Evolutionary conservation across 768 basidiomycete species (phyloP).

Genomic region (Tricholoma flavovirens): DNA sequence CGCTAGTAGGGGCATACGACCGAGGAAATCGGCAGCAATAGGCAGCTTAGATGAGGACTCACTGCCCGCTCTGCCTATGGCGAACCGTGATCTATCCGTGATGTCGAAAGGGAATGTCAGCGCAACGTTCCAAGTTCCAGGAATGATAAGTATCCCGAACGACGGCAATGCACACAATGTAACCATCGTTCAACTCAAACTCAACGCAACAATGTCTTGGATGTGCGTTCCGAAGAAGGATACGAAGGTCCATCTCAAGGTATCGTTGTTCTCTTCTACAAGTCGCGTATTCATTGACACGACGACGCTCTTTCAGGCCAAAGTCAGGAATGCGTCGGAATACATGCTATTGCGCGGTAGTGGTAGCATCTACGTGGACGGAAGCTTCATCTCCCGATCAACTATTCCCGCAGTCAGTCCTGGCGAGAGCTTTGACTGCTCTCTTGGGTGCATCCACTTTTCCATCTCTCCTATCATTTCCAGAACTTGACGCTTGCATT

Average conservation of each 20-base stretch:
- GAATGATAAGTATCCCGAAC: slow-evolving; percentile 4
- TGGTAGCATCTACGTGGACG: slow-evolving; percentile 36
- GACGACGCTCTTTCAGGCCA: slow-evolving; percentile 20
- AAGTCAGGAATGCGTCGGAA: slow-evolving; percentile 34
- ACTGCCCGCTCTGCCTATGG: not conserved
- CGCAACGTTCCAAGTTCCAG: slow-evolving; percentile 10
- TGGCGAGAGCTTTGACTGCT: slow-evolving; percentile 33
- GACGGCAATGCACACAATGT: slow-evolving; percentile 6
- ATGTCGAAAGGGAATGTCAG: slow-evolving; percentile 6
- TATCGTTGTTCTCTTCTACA: slow-evolving; percentile 6
- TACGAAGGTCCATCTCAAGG: slow-evolving; percentile 26
- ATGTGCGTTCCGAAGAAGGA: slow-evolving; percentile 31
- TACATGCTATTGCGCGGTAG: slow-evolving; percentile 30
- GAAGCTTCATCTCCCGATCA: slow-evolving; percentile 34
- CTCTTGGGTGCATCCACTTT: slow-evolving; percentile 27
- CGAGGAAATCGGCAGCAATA: no score
- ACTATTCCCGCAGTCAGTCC: slow-evolving; percentile 30
- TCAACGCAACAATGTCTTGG: slow-evolving; percentile 32
- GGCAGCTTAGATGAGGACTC: no score
- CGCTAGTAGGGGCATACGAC: no score
- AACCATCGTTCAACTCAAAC: slow-evolving; percentile 9
- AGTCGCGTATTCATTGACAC: not conserved
- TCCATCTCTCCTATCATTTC: not conserved
- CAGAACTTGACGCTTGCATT: not conserved
- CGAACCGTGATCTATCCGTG: not conserved